These are phyloP conservation scores for Colletotrichum australisinense DNA, from an alignment of 2,329 filamentous ascomycete genomes.

Conservation along the genomic window DNA sequence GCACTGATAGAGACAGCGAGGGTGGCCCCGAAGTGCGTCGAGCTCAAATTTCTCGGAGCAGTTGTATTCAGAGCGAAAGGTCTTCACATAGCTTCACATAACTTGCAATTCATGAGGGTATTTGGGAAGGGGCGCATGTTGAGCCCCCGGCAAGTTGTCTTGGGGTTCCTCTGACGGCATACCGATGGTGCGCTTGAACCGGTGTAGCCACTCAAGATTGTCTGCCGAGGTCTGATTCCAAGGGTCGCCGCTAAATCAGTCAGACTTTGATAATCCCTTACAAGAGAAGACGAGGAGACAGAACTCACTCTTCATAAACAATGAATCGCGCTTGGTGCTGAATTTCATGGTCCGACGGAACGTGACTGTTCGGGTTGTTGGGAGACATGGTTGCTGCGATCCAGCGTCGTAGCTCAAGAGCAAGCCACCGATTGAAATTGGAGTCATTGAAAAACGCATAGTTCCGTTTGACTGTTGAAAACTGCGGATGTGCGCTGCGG, in stretches of 20 bases:
- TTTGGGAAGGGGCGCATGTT: not conserved
- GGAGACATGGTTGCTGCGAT: constrained; percentile 44
- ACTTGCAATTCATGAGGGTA: not conserved
- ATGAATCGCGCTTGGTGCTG: constrained; percentile 48
- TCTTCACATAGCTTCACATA: not conserved
- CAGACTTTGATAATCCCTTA: not conserved
- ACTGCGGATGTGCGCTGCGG: not conserved
- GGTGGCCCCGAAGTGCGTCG: not conserved
- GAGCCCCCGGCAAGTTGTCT: too few species aligned
- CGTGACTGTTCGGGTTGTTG: constrained; percentile 43
- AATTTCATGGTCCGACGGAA: constrained; percentile 49
- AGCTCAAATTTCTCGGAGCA: not conserved
- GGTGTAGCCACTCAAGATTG: constrained; percentile 29
- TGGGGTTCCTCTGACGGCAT: not conserved
- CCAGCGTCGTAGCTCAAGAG: constrained; percentile 38
- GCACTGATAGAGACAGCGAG: not conserved
- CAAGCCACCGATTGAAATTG: constrained; percentile 41
- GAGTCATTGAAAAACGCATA: constrained; percentile 40
- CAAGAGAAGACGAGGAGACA: too few species aligned
- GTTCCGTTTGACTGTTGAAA: not conserved
- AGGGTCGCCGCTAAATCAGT: constrained; percentile 20
- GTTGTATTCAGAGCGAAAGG: not conserved
- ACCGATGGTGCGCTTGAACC: constrained; percentile 26
- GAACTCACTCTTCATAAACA: constrained; percentile 42
- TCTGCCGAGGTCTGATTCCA: constrained; percentile 35